Evolutionary conservation across 164 flowering plant genomes (phyloP).

Genomic region (grape (Vitis vinifera)): DNA sequence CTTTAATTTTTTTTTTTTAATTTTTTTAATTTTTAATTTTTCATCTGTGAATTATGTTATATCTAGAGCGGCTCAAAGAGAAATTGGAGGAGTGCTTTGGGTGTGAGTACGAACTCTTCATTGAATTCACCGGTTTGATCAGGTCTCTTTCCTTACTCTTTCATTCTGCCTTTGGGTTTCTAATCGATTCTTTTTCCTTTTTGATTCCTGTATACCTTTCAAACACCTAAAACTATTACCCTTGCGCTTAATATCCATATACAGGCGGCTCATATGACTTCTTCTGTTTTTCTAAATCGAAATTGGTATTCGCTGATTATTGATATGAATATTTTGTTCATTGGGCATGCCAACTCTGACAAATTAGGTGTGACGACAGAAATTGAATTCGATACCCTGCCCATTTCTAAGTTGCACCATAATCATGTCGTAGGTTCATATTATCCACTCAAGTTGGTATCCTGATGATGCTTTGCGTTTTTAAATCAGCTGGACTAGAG

Average conservation of each 20-base stretch:
- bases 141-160: slow-evolving; percentile 43
- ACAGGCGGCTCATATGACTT: too few relatives aligned
- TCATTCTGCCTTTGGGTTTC: neutral
- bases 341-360: too few relatives aligned
- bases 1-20: neutral
- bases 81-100: slow-evolving; percentile 85
- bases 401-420: too few relatives aligned
- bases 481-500: slow-evolving; percentile 73
- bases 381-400: too few relatives aligned
- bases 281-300: too few relatives aligned
- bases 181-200: neutral
- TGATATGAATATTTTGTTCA: too few relatives aligned
- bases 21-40: neutral
- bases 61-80: slow-evolving; percentile 75
- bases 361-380: too few relatives aligned
- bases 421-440: too few relatives aligned
- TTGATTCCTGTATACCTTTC: neutral
- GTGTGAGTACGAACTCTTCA: slow-evolving; percentile 75
- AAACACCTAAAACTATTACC: too few relatives aligned
- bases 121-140: slow-evolving; percentile 95
- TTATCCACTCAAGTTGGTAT: neutral
- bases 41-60: slow-evolving; percentile 6
- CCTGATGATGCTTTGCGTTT: slow-evolving; percentile 13
- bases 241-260: too few relatives aligned
- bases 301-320: too few relatives aligned